phyloP scores from a whole-genome alignment of 108 stramenopile genomes.

The Cylindrotheca fusiformis region DNA sequence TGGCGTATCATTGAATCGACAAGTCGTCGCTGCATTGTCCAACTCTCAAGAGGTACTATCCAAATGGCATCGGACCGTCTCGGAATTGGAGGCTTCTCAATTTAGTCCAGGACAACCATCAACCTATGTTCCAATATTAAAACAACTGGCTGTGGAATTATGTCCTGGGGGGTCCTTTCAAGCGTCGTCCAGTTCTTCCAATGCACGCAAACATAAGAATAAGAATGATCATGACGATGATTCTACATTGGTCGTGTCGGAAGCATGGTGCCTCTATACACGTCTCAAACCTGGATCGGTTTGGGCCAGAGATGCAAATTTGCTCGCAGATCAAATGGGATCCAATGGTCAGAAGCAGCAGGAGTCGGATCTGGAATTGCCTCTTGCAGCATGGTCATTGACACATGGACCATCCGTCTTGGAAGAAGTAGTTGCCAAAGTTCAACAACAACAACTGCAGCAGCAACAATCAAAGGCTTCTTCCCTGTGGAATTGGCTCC shows the following conservation, averaged over 20 bases:
- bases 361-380: conserved; percentile 5
- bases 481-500: background rate
- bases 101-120: conserved; percentile 46
- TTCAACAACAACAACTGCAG: background rate
- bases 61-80: conserved; percentile 6
- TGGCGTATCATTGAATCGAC: conserved; percentile 48
- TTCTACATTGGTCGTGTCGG: conserved; percentile 40
- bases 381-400: conserved; percentile 46
- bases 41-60: conserved; percentile 1
- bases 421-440: conserved; percentile 7
- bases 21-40: conserved; percentile 40
- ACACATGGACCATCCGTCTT: conserved; percentile 49
- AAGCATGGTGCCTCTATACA: conserved; percentile 51
- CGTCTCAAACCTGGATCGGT: conserved; percentile 45
- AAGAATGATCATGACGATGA: background rate
- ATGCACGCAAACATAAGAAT: background rate
- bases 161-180: conserved; percentile 48
- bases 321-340: conserved; percentile 34
- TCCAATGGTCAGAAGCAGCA: conserved; percentile 1
- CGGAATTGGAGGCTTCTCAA: conserved; percentile 31
- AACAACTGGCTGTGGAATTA: conserved; percentile 49
- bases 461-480: background rate
- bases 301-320: conserved; percentile 50
- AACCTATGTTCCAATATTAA: conserved; percentile 44
- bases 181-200: conserved; percentile 2